Conservation (phyloP, 2,329 filamentous ascomycete genomes). For the Eutypa lata region DNA sequence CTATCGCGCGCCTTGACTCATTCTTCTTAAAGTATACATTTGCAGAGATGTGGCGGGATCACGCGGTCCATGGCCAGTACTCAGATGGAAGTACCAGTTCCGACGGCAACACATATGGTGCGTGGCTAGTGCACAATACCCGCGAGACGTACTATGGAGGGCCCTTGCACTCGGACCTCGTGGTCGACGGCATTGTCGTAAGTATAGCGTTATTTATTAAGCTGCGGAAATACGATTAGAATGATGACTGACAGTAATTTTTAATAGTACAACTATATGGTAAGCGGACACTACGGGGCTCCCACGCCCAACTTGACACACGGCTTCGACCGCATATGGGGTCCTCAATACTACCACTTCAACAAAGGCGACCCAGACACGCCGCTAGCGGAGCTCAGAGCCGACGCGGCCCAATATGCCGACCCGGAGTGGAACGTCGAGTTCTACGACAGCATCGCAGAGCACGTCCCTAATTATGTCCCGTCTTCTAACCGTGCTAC, state of each 20-base stretch:
- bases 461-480: slow-evolving; percentile 56
- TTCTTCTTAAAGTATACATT: slow-evolving; percentile 51
- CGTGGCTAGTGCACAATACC: slow-evolving; percentile 63
- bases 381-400: slow-evolving; percentile 44
- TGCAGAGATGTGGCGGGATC: slow-evolving; percentile 54
- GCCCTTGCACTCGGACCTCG: slow-evolving; percentile 59
- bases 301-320: slow-evolving; percentile 57
- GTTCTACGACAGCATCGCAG: slow-evolving; percentile 62
- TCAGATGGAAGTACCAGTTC: slow-evolving; percentile 48
- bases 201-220: neutral
- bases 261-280: slow-evolving; percentile 29
- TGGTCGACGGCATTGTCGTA: slow-evolving; percentile 63
- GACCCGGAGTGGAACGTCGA: slow-evolving; percentile 52
- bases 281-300: slow-evolving; percentile 60
- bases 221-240: neutral
- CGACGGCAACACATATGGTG: slow-evolving; percentile 52
- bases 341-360: slow-evolving; percentile 62
- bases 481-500: slow-evolving; percentile 48
- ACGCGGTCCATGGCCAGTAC: slow-evolving; percentile 52
- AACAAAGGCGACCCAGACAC: slow-evolving; percentile 50
- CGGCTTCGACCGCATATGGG: slow-evolving; percentile 63
- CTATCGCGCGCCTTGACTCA: no score
- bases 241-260: neutral
- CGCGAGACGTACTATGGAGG: slow-evolving; percentile 62
- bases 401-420: slow-evolving; percentile 51